Evolutionary conservation across 257 asterid species (phyloP).

Genomic region (Penstemon newberryi): DNA sequence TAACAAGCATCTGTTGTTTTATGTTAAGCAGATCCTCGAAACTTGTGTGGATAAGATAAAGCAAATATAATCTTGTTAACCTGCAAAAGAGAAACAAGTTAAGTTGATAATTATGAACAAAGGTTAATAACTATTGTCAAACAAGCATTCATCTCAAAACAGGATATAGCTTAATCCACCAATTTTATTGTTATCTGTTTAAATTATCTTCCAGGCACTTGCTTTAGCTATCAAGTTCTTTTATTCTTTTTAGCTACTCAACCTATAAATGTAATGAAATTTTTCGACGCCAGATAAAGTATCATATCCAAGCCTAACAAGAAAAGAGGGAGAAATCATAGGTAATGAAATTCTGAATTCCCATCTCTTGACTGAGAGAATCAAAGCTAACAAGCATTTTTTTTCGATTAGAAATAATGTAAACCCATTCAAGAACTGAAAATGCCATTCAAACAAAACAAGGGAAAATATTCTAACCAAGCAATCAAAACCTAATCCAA

Average conservation of each 20-base stretch:
- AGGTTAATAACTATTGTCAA: background rate
- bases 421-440: no score
- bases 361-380: background rate
- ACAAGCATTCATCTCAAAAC: background rate
- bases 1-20: conserved; percentile 30
- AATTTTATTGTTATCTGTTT: background rate
- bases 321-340: background rate
- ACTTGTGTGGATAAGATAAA: background rate
- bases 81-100: conserved; percentile 28
- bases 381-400: background rate
- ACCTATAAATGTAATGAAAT: background rate
- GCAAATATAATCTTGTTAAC: background rate
- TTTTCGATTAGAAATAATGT: no score
- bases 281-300: background rate
- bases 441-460: conserved; percentile 5
- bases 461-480: background rate
- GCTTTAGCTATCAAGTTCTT: background rate
- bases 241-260: background rate
- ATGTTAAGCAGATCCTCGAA: background rate
- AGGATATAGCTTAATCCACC: background rate
- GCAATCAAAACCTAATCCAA: background rate
- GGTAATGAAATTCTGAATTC: conserved; percentile 1
- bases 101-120: background rate
- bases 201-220: background rate
- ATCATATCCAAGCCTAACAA: conserved; percentile 4